phyloP scores from a whole-genome alignment of 169 alveolate species.

The Plasmodium chabaudi region DNA sequence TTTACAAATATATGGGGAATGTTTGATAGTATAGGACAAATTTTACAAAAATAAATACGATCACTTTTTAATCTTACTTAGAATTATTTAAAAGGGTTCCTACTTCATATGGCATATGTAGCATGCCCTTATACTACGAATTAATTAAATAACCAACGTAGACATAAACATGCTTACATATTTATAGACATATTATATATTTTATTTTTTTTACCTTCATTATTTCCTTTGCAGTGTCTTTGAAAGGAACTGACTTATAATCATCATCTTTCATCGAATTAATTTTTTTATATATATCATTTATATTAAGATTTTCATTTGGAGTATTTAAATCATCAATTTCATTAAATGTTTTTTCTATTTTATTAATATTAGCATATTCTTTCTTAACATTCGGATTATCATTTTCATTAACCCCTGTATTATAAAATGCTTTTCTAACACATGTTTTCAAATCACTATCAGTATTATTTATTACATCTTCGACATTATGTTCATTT shows the following conservation, averaged over 20 bases:
- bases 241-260: constrained; percentile 30
- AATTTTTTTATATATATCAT: constrained; percentile 42
- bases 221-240: constrained; percentile 51
- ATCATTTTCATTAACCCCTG: constrained; percentile 31
- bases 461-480: constrained; percentile 60
- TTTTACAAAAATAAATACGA: neutral
- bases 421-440: constrained; percentile 52
- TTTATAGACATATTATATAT: neutral
- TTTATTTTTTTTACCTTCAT: constrained; percentile 32
- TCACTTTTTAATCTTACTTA: constrained; percentile 16
- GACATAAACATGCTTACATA: neutral
- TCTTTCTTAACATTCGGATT: constrained; percentile 32
- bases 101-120: constrained; percentile 57
- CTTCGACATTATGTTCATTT: constrained; percentile 43
- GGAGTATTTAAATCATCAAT: constrained; percentile 34
- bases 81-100: constrained; percentile 17
- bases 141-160: constrained; percentile 15
- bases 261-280: constrained; percentile 45
- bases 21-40: neutral
- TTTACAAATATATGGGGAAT: neutral
- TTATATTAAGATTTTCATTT: constrained; percentile 43
- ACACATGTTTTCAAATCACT: constrained; percentile 22
- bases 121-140: constrained; percentile 58
- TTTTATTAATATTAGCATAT: constrained; percentile 49
- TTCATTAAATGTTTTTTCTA: constrained; percentile 63